Evolutionary conservation across 1,284 basidiomycete species (phyloP).

Genomic region (Rhodotorula sp.): DNA sequence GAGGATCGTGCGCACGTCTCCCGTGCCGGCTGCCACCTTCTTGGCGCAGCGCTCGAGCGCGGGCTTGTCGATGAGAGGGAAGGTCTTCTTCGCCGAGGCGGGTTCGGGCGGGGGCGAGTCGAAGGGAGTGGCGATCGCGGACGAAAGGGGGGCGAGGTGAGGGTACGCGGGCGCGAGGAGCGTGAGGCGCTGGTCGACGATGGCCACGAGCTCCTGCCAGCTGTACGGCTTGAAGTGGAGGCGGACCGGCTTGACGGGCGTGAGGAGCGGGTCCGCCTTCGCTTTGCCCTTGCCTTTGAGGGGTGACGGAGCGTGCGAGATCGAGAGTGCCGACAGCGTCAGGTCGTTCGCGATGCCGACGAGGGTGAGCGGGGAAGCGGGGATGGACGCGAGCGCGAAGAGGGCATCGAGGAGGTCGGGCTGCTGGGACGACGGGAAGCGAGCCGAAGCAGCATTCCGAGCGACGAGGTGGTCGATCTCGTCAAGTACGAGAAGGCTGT

Average conservation of each 20-base stretch:
- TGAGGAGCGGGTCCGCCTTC: conserved; percentile 48
- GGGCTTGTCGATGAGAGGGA: conserved; percentile 49
- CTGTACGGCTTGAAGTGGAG: conserved; percentile 53
- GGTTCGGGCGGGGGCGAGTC: background rate
- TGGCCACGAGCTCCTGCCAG: conserved; percentile 50
- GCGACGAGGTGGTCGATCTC: conserved; percentile 54
- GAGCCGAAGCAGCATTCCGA: background rate
- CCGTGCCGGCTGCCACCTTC: conserved; percentile 52
- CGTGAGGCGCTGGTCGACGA: conserved; percentile 50
- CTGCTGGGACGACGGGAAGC: conserved; percentile 36
- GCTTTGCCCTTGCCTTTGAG: conserved; percentile 49
- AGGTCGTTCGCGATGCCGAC: conserved; percentile 50
- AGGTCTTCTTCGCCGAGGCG: background rate
- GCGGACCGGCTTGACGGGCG: conserved; percentile 48
- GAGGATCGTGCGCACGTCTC: conserved; percentile 53
- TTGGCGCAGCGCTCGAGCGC: conserved; percentile 53
- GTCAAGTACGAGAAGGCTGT: conserved; percentile 53
- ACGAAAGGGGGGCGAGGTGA: background rate
- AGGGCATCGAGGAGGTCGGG: conserved; percentile 52
- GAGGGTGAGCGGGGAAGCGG: conserved; percentile 43
- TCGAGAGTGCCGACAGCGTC: conserved; percentile 45
- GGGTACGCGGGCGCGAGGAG: conserved; percentile 44
- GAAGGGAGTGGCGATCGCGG: no score
- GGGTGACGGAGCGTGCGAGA: conserved; percentile 22
- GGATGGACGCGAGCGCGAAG: conserved; percentile 46